Evolutionary conservation across 192 early-diverging fungal genomes (phyloP).

Genomic region (Geranomyces variabilis): DNA sequence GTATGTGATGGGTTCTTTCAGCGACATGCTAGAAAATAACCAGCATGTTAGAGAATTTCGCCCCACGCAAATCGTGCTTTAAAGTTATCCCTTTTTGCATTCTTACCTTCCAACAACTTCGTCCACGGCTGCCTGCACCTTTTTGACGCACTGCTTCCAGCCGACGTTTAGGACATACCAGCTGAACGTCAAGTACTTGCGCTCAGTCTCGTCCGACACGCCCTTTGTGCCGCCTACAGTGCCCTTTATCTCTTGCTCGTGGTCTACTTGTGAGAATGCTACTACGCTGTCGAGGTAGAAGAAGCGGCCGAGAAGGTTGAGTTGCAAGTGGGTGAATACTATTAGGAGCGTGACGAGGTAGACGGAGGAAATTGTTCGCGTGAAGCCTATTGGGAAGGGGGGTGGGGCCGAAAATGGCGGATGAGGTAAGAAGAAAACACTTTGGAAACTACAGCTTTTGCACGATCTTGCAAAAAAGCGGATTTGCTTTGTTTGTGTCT

Average conservation of each 20-base stretch:
- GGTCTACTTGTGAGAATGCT: constrained; percentile 24
- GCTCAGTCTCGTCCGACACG: constrained; percentile 63
- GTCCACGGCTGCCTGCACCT: constrained; percentile 70
- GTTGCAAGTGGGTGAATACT: constrained; percentile 81
- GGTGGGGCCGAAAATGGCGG: not conserved
- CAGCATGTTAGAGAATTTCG: not conserved
- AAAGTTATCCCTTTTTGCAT: not conserved
- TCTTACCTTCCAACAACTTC: constrained; percentile 61
- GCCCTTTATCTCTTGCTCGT: constrained; percentile 19
- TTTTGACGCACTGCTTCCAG: constrained; percentile 72
- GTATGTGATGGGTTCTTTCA: constrained; percentile 36
- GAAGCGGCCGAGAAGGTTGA: constrained; percentile 89
- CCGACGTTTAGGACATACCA: constrained; percentile 93
- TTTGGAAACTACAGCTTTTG: no score
- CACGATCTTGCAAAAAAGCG: no score
- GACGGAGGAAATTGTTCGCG: constrained; percentile 79
- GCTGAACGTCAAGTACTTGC: constrained; percentile 84
- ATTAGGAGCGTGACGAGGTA: constrained; percentile 88
- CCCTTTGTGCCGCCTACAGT: constrained; percentile 21
- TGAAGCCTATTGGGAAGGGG: constrained; percentile 62
- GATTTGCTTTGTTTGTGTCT: no score
- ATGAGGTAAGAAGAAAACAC: not conserved
- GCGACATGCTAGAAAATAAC: constrained; percentile 36
- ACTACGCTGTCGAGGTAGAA: constrained; percentile 68
- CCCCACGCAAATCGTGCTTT: not conserved